Evolutionary conservation across 768 basidiomycete genomes (phyloP), one percentile per base, ranked within the genome.

Genomic region (Sistotremastrum niveocremeum): DNA sequence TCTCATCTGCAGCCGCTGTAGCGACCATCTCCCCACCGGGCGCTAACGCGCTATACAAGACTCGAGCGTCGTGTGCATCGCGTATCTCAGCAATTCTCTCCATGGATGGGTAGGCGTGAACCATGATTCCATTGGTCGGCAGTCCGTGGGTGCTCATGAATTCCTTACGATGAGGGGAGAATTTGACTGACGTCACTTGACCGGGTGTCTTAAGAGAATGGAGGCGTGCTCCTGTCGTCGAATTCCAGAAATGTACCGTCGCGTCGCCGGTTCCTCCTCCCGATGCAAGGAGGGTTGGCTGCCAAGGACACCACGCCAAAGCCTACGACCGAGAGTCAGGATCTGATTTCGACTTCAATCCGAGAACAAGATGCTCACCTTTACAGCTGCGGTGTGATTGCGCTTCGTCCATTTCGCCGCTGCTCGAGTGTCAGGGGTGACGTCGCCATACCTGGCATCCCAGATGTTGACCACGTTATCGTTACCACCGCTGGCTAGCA

Each of bases 391-490:
- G 0, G 84, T 86, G 59, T 94, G 90, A 59, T 87, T 90, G 40
- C 83, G 68, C 63, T 93, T 91, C 28, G 84, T 86, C 86, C 87
- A 91, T 58, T 89, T 90, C 0, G 89, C 79, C 58, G 62, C 72
- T 3, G 73, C 78, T 11, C 74, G 50, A 60, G 3, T 73, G 65
- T 8, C 70, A 70, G 49, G 68, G 66, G 3, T 61, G 33, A 72
- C 72, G 50, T 77, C 74, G 0, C 77, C 76, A 0, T 85, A 67
- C 46, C 86, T 73, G 5, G 82, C 86, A 54, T 99, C 94, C 94
- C 94, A 99, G 42, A 95, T 83, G 57, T 95, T 94, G 45, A 98
- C 91, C 12, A 95, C 90, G 52, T 98, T 97, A 62, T 98, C 95
- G 57, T 98, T 95, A 0, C 91, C 94, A 2, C 94, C 94, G 52